Base-by-base conservation (phyloP, 441 rosid species). In the Mallotus repandus region DNA sequence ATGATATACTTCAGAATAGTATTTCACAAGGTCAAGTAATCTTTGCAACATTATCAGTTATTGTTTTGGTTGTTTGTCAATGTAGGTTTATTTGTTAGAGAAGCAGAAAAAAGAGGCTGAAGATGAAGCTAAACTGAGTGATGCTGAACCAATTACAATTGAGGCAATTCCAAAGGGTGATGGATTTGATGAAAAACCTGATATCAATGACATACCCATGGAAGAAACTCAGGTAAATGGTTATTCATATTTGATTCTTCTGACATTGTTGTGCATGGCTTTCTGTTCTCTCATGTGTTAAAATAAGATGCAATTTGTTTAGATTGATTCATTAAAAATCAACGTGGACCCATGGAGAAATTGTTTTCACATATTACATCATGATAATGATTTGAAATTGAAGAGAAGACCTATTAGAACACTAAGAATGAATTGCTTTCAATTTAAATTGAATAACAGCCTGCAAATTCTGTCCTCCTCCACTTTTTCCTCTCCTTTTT, bases 71-170 rank as follows among this genome's bases (percentile, higher is more conserved):
- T 79, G 13, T 70, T 64, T 79, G 79, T 76, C 73, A 58, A 73
- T 82, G 78, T 78, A 95, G 98, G 83, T 92, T 64, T 92, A 94
- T 76, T 78, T 89, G 73, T 82, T 95, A 68, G 97, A 92, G 80
- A 89, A 85, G 72, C 86, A 89, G 76, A 84, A 81, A 61, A 74
- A 68, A 4, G 94, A 88, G 73, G 84, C 78, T 64, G 79, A 73
- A 0, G 96, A 87, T 66, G 83, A 83, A 71, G 77, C 61, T 75
- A 91, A 86, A 75, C 79, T 76, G 54, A 79, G 69, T 71, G 89
- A 87, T 50, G 54, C 58, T 56, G 89, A 74, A 70, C 76, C 76
- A 52, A 74, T 38, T 69, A 67, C 64, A 16, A 80, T 46, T 46
- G 92, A 84, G 67, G 79, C 77, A 60, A 81, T 77, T 75, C 66